phyloP scores from a whole-genome alignment of 2,329 filamentous ascomycete genomes.

The Zymoseptoria brevis region DNA sequence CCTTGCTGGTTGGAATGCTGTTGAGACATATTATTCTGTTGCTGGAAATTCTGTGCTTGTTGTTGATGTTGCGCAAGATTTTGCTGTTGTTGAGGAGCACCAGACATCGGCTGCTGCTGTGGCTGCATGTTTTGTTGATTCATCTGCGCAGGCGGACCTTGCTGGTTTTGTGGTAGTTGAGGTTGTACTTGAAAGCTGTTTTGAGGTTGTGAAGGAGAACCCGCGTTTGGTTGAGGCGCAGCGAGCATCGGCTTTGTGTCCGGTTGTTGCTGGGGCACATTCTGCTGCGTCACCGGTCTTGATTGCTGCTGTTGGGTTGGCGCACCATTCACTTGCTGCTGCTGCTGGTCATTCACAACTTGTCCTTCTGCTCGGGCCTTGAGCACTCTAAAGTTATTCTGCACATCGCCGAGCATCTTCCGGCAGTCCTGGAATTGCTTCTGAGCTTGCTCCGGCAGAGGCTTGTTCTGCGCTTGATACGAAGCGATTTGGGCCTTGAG shows the following conservation, averaged over 20 bases:
- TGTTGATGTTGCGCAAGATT: slow-evolving; percentile 24
- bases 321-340: slow-evolving; percentile 12
- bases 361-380: slow-evolving; percentile 14
- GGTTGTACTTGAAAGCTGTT: slow-evolving; percentile 8
- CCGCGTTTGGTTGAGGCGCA: slow-evolving; percentile 9
- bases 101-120: slow-evolving; percentile 27
- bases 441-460: slow-evolving; percentile 5
- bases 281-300: slow-evolving; percentile 17
- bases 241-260: slow-evolving; percentile 11
- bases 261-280: slow-evolving; percentile 13
- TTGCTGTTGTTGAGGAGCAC: slow-evolving; percentile 20
- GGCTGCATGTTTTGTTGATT: slow-evolving; percentile 22
- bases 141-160: slow-evolving; percentile 13
- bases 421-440: slow-evolving; percentile 11
- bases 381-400: slow-evolving; percentile 10
- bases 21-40: slow-evolving; percentile 10
- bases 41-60: slow-evolving; percentile 18
- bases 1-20: slow-evolving; percentile 16
- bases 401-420: slow-evolving; percentile 7
- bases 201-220: slow-evolving; percentile 15
- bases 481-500: slow-evolving; percentile 5
- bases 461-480: slow-evolving; percentile 7
- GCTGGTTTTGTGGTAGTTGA: slow-evolving; percentile 13
- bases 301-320: slow-evolving; percentile 16
- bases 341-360: slow-evolving; percentile 5